Percentiles rank a stretch among this genome's conserved stretches.
Evolutionary conservation across 257 asterid species (phyloP).

Genomic region (Echites panduratus): DNA sequence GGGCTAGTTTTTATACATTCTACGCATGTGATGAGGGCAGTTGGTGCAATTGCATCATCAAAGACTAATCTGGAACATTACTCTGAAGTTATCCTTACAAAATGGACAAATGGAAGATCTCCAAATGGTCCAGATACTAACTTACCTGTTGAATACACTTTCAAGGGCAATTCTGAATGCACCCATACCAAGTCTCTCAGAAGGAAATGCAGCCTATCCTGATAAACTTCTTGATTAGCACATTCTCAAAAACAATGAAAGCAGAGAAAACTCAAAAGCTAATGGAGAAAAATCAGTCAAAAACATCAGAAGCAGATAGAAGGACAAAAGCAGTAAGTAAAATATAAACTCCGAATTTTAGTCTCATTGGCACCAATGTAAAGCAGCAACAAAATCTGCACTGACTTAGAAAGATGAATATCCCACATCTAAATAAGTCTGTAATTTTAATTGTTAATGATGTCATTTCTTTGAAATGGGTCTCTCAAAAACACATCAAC

Average conservation of each 20-base stretch:
- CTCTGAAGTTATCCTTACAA: neutral
- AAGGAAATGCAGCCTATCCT: slow-evolving; percentile 59
- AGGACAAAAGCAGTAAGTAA: neutral
- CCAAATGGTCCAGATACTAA: neutral
- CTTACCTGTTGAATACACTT: slow-evolving; percentile 55
- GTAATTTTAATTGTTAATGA: neutral
- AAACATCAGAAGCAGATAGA: slow-evolving; percentile 4
- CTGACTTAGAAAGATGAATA: neutral
- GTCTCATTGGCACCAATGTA: neutral
- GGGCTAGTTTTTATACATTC: no score
- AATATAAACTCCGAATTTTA: neutral
- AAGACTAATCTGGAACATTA: neutral
- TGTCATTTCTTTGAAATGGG: no score
- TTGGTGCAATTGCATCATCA: neutral
- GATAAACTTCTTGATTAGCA: slow-evolving; percentile 10
- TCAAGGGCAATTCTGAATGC: slow-evolving; percentile 63
- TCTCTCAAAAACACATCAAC: no score
- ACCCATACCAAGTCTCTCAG: slow-evolving; percentile 65
- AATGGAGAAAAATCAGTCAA: neutral
- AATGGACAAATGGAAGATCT: neutral
- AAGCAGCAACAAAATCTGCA: neutral
- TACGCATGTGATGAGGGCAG: neutral
- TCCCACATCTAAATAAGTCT: neutral
- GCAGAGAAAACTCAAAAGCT: slow-evolving; percentile 1
- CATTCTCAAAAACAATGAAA: slow-evolving; percentile 9